Evolutionary conservation across 176 grass and related monocot species (phyloP).

Genomic region (Eragrostis curvula): DNA sequence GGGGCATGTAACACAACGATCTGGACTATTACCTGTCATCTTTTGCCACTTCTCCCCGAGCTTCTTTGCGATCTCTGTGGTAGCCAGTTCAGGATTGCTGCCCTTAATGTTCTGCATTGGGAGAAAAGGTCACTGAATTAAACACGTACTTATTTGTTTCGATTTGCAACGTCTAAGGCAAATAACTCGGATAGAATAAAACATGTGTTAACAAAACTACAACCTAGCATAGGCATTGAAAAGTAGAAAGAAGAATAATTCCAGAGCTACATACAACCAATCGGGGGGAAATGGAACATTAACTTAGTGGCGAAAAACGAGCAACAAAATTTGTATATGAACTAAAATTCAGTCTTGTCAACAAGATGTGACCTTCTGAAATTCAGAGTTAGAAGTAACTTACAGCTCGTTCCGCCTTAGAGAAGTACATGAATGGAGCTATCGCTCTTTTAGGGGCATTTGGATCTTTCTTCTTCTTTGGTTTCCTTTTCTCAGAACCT

Average conservation of each 20-base stretch:
- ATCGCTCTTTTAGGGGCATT: constrained; percentile 96
- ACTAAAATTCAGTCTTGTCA: not conserved
- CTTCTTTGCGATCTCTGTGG: constrained; percentile 74
- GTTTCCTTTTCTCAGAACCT: constrained; percentile 78
- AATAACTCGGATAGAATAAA: not conserved
- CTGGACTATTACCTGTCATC: constrained; percentile 61
- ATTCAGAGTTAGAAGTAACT: constrained; percentile 35
- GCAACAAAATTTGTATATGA: not conserved
- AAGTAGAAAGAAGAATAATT: not conserved
- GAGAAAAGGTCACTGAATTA: not conserved
- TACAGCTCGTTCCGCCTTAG: constrained; percentile 90
- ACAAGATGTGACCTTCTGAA: not conserved
- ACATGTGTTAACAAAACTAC: not conserved
- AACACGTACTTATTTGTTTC: not conserved
- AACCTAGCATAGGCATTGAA: not conserved
- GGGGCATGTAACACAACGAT: not conserved
- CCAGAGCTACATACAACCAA: not conserved
- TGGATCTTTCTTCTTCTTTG: constrained; percentile 97
- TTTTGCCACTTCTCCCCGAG: constrained; percentile 86
- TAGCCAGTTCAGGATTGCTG: constrained; percentile 64
- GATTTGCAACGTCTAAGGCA: not conserved
- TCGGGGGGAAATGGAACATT: not conserved
- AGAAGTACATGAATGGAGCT: constrained; percentile 92
- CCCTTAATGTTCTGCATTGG: constrained; percentile 74
- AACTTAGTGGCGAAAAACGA: not conserved